Conservation (phyloP, 2,329 filamentous ascomycete species). For the Ophiostoma quercus region DNA sequence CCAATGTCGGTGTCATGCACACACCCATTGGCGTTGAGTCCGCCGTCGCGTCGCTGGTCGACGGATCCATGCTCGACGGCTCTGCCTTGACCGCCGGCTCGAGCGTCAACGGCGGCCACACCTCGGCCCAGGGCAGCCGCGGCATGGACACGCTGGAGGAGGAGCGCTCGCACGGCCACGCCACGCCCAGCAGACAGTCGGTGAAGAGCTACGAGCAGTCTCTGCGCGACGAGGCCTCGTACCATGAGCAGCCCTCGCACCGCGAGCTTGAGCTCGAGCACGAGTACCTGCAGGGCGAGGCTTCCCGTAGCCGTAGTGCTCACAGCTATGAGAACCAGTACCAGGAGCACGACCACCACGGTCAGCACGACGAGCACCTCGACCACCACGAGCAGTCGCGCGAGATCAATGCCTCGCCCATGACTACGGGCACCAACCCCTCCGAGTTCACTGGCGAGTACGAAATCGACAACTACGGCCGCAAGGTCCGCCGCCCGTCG, state of each 20-base stretch:
- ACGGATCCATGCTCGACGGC: conserved; percentile 64
- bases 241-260: neutral
- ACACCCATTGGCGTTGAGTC: conserved; percentile 73
- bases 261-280: conserved; percentile 21
- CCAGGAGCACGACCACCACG: neutral
- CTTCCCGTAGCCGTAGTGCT: neutral
- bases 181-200: conserved; percentile 36
- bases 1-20: conserved; percentile 72
- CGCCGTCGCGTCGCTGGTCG: conserved; percentile 77
- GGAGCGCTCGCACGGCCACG: conserved; percentile 33
- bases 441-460: conserved; percentile 49
- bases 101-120: conserved; percentile 45
- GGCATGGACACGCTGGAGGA: conserved; percentile 36
- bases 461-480: conserved; percentile 54
- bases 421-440: conserved; percentile 26
- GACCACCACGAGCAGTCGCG: conserved; percentile 25
- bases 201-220: conserved; percentile 38
- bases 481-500: conserved; percentile 49
- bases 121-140: conserved; percentile 35
- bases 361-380: neutral
- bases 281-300: neutral
- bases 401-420: conserved; percentile 36
- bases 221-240: conserved; percentile 34
- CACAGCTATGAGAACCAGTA: conserved; percentile 1
- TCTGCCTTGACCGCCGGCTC: conserved; percentile 64